A percentile compares a stretch with the other conserved stretches of the same genome.
phyloP scores from a whole-genome alignment of 257 asterid genomes.

The Jasminum sambac region DNA sequence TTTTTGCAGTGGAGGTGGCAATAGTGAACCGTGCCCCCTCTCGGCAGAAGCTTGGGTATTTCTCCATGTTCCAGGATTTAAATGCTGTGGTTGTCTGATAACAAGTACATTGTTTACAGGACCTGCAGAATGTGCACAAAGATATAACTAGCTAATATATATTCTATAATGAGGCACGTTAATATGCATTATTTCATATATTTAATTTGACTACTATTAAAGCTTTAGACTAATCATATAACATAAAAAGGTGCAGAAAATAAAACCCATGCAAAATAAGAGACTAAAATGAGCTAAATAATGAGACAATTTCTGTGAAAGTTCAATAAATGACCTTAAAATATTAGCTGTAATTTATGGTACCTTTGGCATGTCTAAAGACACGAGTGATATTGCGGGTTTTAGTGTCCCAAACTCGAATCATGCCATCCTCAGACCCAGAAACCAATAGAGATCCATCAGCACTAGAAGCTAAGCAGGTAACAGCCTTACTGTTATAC shows the following conservation, averaged over 20 bases:
- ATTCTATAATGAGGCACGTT: neutral
- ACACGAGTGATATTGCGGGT: constrained; percentile 59
- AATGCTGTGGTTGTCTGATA: constrained; percentile 48
- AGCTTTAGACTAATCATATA: neutral
- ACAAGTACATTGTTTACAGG: constrained; percentile 69
- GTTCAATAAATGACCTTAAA: neutral
- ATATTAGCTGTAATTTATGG: neutral
- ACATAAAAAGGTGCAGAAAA: constrained; percentile 1
- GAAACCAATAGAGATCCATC: constrained; percentile 71
- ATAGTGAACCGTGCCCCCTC: constrained; percentile 39
- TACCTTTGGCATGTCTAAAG: constrained; percentile 81
- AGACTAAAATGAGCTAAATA: neutral
- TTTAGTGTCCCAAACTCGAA: constrained; percentile 86
- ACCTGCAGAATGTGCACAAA: constrained; percentile 47
- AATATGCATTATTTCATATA: constrained; percentile 15
- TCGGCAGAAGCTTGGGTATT: constrained; percentile 36
- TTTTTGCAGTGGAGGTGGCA: constrained; percentile 74
- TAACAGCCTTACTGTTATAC: constrained; percentile 77
- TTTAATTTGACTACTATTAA: neutral
- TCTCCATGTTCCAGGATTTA: constrained; percentile 41
- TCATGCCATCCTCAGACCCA: constrained; percentile 92
- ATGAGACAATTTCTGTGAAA: neutral
- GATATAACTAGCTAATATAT: constrained; percentile 9
- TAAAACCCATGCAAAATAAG: neutral
- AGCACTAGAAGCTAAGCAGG: constrained; percentile 75